These are phyloP conservation scores for Kazachstania sp. DNA, from an alignment of 1,139 yeast species.

Conservation along the genomic window DNA sequence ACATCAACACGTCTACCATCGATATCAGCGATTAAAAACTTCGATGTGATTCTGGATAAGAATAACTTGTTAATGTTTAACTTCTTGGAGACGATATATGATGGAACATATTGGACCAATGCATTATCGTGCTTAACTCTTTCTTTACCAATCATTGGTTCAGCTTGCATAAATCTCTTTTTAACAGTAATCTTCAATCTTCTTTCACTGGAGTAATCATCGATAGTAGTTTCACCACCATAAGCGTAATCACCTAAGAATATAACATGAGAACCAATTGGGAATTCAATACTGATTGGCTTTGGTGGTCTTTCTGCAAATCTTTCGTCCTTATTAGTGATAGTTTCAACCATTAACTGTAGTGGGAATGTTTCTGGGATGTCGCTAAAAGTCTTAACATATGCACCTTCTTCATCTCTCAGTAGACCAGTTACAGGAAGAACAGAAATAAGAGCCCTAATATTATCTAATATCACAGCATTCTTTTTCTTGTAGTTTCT, in stretches of 20 bases:
- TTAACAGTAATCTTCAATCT: constrained; percentile 48
- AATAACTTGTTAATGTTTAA: constrained; percentile 54
- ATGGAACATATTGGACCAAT: constrained; percentile 54
- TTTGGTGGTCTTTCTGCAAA: constrained; percentile 64
- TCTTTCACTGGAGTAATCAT: constrained; percentile 46
- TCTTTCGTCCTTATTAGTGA: constrained; percentile 65
- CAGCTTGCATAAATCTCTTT: constrained; percentile 43
- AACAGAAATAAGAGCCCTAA: constrained; percentile 57
- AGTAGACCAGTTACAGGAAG: constrained; percentile 71
- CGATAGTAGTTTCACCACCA: constrained; percentile 74
- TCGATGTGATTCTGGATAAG: constrained; percentile 70
- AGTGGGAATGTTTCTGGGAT: constrained; percentile 56
- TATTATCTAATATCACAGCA: constrained; percentile 51
- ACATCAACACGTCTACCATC: constrained; percentile 54
- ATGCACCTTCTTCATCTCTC: constrained; percentile 67
- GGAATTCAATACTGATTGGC: constrained; percentile 77
- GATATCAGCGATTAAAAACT: constrained; percentile 50
- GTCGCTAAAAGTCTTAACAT: constrained; percentile 54
- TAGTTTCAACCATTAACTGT: constrained; percentile 71
- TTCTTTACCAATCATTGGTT: constrained; percentile 55
- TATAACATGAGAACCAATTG: constrained; percentile 62
- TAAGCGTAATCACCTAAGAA: constrained; percentile 83
- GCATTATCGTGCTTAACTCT: constrained; percentile 50
- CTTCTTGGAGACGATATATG: constrained; percentile 55
- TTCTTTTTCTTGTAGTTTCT: constrained; percentile 39